Base-by-base conservation (phyloP, 2,329 filamentous ascomycete genomes). In the Beauveria sp. region DNA sequence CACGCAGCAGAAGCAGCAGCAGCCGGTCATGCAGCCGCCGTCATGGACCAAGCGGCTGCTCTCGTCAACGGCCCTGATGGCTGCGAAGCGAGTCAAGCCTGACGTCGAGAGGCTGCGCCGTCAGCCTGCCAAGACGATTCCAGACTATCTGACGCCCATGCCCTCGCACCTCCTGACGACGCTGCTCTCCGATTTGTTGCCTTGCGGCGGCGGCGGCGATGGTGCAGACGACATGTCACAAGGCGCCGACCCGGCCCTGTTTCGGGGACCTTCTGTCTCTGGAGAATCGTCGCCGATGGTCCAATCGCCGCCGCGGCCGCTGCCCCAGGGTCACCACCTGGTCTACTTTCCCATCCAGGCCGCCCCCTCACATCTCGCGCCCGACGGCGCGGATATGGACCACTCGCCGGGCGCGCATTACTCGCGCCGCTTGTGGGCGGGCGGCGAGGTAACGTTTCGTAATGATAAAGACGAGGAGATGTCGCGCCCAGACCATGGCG, bases 341-440 rank as follows among this genome's bases (percentile, higher is more conserved):
- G 85, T 93, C 65, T 96, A 96, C 77, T 97, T 96, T 75, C 91
- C 92, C 63, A 83, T 89, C 12, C 83, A 86, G 64, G 77, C 88
- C 20, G 78, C 82, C 1, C 77, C 84, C 16, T 83, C 81, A 8
- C 67, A 78, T 40, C 82, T 98, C 49, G 81, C 91, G 20, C 78
- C 85, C 1, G 95, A 99, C 75, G 93, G 95, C 62, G 96, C 93
- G 1, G 93, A 98, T 71, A 78, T 84, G 5, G 79, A 88, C 58
- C 91, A 96, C 70, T 86, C 81, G 26, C 93, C 93, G 0, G 90
- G 88, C 1, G 71, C 71, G 4, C 86, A 86, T 1, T 96, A 90
- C 71, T 81, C 81, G 56, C 83, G 90, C 24, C 86, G 95, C 20
- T 85, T 99, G 77, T 99, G 95, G 95, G 91, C 90, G 16, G 92